Base-by-base conservation (phyloP, 1,284 basidiomycete genomes). In the Dichomitus squalens region DNA sequence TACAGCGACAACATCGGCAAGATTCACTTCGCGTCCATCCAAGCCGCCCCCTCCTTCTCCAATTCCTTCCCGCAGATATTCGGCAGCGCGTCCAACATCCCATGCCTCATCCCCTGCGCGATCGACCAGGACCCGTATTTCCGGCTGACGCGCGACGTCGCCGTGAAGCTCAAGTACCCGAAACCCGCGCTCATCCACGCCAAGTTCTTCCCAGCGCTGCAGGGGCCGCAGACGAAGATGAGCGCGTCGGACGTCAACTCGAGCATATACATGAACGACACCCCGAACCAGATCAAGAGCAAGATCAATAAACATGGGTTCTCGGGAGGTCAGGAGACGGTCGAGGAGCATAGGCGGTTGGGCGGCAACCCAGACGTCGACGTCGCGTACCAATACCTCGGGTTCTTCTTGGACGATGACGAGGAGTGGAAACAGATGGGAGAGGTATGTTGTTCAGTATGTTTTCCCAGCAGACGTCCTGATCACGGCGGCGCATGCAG, bases 41-140 rank as follows among this genome's bases (percentile, higher is more conserved):
- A 99, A 76, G 95, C 96, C 11, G 89, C 96, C 2, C 96, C 97
- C 0, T 93, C 95, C 18, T 99, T 99, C 81, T 96, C 93, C 67
- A 98, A 95, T 76, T 98, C 96, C 23, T 99, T 99, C 81, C 96
- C 97, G 9, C 94, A 99, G 65, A 99, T 99, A 69, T 99, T 96
- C 69, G 96, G 96, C 61, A 81, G 85, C 9, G 80, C 79, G 52
- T 85, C 87, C 59, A 92, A 95, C 73, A 86, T 98, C 50, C 96
- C 96, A 0, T 93, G 88, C 70, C 81, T 99, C 40, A 99, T 99
- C 67, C 97, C 97, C 2, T 99, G 96, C 71, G 97, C 97, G 14
- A 99, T 99, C 70, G 97, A 99, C 75, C 97, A 99, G 71, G 90
- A 93, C 70, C 90, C 90, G 4, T 97, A 98, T 80, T 99, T 99